Evolutionary conservation across 208 protist genomes (phyloP).

Genomic region (Endotrypanum monterogeii): DNA sequence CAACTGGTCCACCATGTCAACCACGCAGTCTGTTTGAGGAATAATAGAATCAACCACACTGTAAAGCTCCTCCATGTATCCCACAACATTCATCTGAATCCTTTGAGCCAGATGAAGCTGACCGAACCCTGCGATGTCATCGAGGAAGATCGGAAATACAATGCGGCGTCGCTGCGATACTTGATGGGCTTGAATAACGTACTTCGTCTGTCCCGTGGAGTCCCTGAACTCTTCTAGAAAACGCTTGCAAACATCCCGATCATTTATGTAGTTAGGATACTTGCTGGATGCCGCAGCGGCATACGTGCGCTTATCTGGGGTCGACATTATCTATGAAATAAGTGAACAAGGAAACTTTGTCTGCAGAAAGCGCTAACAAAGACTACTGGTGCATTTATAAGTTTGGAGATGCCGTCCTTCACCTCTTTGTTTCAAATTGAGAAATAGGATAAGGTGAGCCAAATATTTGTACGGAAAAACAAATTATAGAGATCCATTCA

Average conservation of each 20-base stretch:
- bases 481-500: not conserved
- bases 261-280: constrained; percentile 84
- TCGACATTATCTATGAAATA: constrained; percentile 16
- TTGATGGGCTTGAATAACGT: constrained; percentile 43
- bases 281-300: constrained; percentile 67
- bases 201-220: constrained; percentile 51
- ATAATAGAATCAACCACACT: constrained; percentile 74
- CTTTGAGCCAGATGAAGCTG: constrained; percentile 76
- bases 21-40: constrained; percentile 38
- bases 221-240: constrained; percentile 75
- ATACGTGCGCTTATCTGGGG: constrained; percentile 39
- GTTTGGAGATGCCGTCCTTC: not conserved
- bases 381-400: not conserved
- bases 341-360: not conserved
- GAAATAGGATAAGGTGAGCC: not conserved
- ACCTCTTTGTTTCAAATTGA: not conserved
- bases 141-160: constrained; percentile 57
- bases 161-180: constrained; percentile 45
- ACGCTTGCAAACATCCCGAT: constrained; percentile 68
- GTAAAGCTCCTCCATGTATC: constrained; percentile 83
- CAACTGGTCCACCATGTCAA: constrained; percentile 79
- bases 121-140: constrained; percentile 71
- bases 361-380: not conserved
- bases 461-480: not conserved
- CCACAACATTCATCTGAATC: constrained; percentile 88